Base-by-base conservation (phyloP, 176 grass and related monocot species). In the Rhipidocladum racemiflorum region DNA sequence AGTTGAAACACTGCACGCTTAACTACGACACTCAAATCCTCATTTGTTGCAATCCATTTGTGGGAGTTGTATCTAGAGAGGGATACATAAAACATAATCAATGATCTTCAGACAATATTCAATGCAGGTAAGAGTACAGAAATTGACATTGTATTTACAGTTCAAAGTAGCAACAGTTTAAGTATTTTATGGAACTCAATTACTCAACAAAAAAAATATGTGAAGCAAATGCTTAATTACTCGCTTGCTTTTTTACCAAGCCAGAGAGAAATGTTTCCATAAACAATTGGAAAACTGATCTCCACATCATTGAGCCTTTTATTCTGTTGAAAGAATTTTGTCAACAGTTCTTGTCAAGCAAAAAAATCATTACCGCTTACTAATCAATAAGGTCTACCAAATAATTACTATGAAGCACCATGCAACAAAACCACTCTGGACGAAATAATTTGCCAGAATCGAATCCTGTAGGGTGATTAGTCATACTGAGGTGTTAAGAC, bases 241-340 rank as follows among this genome's bases (percentile, higher is more conserved):
- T 98, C 92, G 87, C 88, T 99, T 27, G 96, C 96, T 55, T 89
- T 98, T 89, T 99, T 99, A 36, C 96, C 96, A n/a, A 95, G 87
- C 87, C 90, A 95, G 57, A 93, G 95, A 8, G 96, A 92, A 77
- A 95, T 95, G 49, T 81, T 95, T 34, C 96, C 92, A 30, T 93
- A 92, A 3, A 99, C 96, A 76, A 99, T 90, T 8, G 92, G 96
- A 72, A 99, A 93, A 79, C 89, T 91, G 62, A 99, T 88, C 65
- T 95, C 92, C 69, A 98, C 92, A 85, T 98, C 92, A 82, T 95
- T 98, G 74, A 95, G 92, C 28, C 75, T 91, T 89, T 87, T 98
- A 55, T 39, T 87, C 96, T 95, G 90, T 3, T 84, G 9, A 78
- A 84, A 76, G 5, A 56, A 72, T 68, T 54, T 15, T 49, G 27